Evolutionary conservation across 441 rosid genomes (phyloP).

Genomic region (Brassica hybrid): DNA sequence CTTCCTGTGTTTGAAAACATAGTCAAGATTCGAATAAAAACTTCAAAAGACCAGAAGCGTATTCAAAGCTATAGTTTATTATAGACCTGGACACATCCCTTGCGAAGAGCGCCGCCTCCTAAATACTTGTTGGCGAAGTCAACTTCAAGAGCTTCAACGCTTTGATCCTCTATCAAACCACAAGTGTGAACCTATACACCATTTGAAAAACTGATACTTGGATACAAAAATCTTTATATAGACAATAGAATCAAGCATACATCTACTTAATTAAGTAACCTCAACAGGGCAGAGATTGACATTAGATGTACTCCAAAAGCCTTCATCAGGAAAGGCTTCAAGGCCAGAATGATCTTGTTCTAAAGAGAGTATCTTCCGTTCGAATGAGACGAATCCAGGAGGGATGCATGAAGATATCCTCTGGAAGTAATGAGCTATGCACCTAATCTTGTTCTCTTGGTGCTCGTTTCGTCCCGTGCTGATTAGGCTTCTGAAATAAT

Average conservation of each 20-base stretch:
- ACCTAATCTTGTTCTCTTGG: slow-evolving; percentile 72
- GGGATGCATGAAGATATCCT: slow-evolving; percentile 68
- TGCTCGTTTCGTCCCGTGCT: slow-evolving; percentile 15
- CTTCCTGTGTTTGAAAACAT: slow-evolving; percentile 58
- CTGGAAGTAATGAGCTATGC: slow-evolving; percentile 74
- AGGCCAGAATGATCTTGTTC: slow-evolving; percentile 40
- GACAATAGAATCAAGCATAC: not conserved
- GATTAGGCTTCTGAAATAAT: slow-evolving; percentile 59
- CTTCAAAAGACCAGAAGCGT: slow-evolving; percentile 4
- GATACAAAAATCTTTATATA: not conserved
- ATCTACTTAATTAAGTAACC: slow-evolving; percentile 45
- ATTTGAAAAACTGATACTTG: not conserved
- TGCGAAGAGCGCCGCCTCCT: slow-evolving; percentile 82
- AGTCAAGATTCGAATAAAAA: not conserved
- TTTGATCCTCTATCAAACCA: slow-evolving; percentile 79
- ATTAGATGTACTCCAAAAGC: slow-evolving; percentile 67
- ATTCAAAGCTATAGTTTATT: not conserved
- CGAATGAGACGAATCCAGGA: slow-evolving; percentile 71
- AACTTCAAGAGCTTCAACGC: slow-evolving; percentile 65
- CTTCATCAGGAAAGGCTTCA: slow-evolving; percentile 52
- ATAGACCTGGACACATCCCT: slow-evolving; percentile 85
- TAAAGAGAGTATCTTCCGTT: slow-evolving; percentile 69
- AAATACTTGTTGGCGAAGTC: slow-evolving; percentile 88
- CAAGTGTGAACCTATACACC: slow-evolving; percentile 49
- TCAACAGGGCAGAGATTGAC: slow-evolving; percentile 63